Conservation (phyloP, 176 grass and related monocot genomes). For the Sorghum bicolor region Sorghum_bicolor_NCBIv3 NC_012870.2:73176001-73176500, state of each 20-base stretch:
- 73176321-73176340: slow-evolving; percentile 97
- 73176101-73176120: background rate
- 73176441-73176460: slow-evolving; percentile 88
- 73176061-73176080: background rate
- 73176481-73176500: slow-evolving; percentile 64
- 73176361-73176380: background rate
- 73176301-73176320: slow-evolving; percentile 91
- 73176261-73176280: slow-evolving; percentile 86
- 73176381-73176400: slow-evolving; percentile 12
- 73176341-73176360: slow-evolving; percentile 38
- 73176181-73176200: slow-evolving; percentile 84
- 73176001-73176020: background rate
- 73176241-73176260: slow-evolving; percentile 81
- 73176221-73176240: slow-evolving; percentile 97
- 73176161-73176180: slow-evolving; percentile 5
- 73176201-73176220: slow-evolving; percentile 88
- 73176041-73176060: background rate
- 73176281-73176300: slow-evolving; percentile 90
- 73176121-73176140: background rate
- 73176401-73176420: slow-evolving; percentile 28
- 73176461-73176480: slow-evolving; percentile 91
- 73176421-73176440: slow-evolving; percentile 86
- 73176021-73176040: background rate
- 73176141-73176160: slow-evolving; percentile 19
- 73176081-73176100: slow-evolving; percentile 3